These are phyloP conservation scores for Lactuca saligna DNA, from an alignment of 129 eudicot genomes.

Conservation along the genomic window DNA sequence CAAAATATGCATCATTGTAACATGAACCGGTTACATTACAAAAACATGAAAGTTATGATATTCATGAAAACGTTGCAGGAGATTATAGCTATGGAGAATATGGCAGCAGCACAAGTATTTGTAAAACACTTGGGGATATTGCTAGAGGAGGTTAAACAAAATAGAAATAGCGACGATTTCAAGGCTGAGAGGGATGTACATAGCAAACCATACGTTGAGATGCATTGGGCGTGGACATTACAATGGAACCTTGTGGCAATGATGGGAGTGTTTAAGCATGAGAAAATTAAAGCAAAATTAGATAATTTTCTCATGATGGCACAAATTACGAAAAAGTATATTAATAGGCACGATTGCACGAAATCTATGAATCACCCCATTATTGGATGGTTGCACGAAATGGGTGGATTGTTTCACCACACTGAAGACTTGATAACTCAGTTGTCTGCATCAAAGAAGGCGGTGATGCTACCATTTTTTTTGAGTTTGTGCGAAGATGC, in stretches of 20 bases:
- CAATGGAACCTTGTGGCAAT: not conserved
- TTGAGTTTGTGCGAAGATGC: not conserved
- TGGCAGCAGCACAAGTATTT: too few species aligned
- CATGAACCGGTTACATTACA: not conserved
- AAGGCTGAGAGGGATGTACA: not conserved
- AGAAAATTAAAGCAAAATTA: too few species aligned
- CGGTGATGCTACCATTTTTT: not conserved
- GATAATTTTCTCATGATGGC: not conserved
- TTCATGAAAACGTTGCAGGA: not conserved
- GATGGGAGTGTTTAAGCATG: too few species aligned
- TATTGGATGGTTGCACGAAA: too few species aligned
- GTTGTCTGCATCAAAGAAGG: not conserved
- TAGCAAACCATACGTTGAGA: too few species aligned
- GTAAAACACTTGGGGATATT: not conserved
- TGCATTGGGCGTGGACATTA: too few species aligned
- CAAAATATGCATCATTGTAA: not conserved
- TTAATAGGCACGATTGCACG: not conserved
- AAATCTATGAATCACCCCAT: too few species aligned
- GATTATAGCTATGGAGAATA: not conserved
- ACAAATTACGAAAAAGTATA: not conserved
- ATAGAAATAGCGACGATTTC: too few species aligned
- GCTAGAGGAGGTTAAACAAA: not conserved
- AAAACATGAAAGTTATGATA: not conserved
- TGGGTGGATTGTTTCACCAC: not conserved
- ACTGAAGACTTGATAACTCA: not conserved